Base-by-base conservation (phyloP, 768 basidiomycete genomes). In the Epithele typhae region DNA sequence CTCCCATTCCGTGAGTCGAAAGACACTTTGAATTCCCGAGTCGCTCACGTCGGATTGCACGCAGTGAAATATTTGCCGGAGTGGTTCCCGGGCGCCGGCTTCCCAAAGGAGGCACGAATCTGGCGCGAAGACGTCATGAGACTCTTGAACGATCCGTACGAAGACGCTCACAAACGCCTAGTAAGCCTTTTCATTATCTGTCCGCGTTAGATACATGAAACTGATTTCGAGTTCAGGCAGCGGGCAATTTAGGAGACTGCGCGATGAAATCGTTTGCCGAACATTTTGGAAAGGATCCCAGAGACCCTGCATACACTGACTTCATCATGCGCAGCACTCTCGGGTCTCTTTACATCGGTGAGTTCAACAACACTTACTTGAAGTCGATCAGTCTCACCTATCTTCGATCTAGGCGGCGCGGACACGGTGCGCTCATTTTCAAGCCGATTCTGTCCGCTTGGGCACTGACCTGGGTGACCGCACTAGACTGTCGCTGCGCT, bases 51-150 rank as follows among this genome's bases (percentile, higher is more conserved):
- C 15, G 30, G 9, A 33, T 12, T 17, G 15, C 23, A 7, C 8
- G 17, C 48, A 59, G 59, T 60, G 23, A 57, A 57, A 22, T 42
- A 61, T 25, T 15, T 64, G 4, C 64, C 64, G 0, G 22, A 34
- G 15, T 66, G 64, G 64, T 49, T 66, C 40, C 64, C 64, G 0
- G 60, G 60, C n/a, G 56, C 58, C 0, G 42, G 39, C 0, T 64
- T 63, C 50, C 52, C 57, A 35, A 40, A 52, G 19, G 27, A 51
- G 25, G 58, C 57, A 2, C 33, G 17, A 7, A 37, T 35, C 5
- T 60, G 55, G 56, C 41, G 36, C 9, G 39, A 51, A 19, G 42
- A 40, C 17, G 52, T 61, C 0, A 45, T 50, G 11, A 48, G 53
- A 12, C 49, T 58, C 51, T 32, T 53, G 12, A 44, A 58, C n/a